Percentiles rank a stretch among this genome's conserved stretches.
Evolutionary conservation across 345 rosid genomes (phyloP).

Genomic region (Salix arbutifolia): DNA sequence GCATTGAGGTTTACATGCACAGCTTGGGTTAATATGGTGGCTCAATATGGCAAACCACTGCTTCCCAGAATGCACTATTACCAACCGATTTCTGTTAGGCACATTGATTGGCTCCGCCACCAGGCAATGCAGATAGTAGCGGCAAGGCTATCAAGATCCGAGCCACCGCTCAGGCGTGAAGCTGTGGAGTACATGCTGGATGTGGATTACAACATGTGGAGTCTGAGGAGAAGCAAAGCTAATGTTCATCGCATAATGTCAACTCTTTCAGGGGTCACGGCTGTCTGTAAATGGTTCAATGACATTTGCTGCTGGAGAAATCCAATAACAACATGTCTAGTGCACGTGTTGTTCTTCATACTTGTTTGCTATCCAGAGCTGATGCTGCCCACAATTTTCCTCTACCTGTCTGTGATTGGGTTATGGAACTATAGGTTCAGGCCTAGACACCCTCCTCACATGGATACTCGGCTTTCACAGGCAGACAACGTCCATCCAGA

Average conservation of each 20-base stretch:
- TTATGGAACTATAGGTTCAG: slow-evolving; percentile 34
- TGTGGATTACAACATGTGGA: slow-evolving; percentile 27
- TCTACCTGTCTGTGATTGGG: slow-evolving; percentile 28
- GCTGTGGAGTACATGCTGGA: slow-evolving; percentile 31
- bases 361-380: slow-evolving; percentile 34
- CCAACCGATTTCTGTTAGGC: slow-evolving; percentile 25
- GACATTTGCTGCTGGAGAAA: slow-evolving; percentile 33
- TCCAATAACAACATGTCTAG: slow-evolving; percentile 27
- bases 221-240: slow-evolving; percentile 33
- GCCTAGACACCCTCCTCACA: slow-evolving; percentile 30
- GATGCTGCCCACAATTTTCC: slow-evolving; percentile 28
- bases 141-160: slow-evolving; percentile 24
- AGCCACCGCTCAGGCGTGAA: slow-evolving; percentile 31
- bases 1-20: slow-evolving; percentile 29
- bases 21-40: slow-evolving; percentile 30
- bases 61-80: slow-evolving; percentile 36
- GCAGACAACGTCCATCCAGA: slow-evolving; percentile 23
- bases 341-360: slow-evolving; percentile 27
- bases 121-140: slow-evolving; percentile 33
- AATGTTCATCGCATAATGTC: slow-evolving; percentile 29
- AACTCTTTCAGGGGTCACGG: slow-evolving; percentile 17
- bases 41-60: slow-evolving; percentile 27
- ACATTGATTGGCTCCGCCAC: slow-evolving; percentile 26
- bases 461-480: slow-evolving; percentile 23
- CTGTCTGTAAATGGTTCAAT: slow-evolving; percentile 25